Evolutionary conservation across 768 basidiomycete species (phyloP).

Genomic region (Sarcomyxa edulis): DNA sequence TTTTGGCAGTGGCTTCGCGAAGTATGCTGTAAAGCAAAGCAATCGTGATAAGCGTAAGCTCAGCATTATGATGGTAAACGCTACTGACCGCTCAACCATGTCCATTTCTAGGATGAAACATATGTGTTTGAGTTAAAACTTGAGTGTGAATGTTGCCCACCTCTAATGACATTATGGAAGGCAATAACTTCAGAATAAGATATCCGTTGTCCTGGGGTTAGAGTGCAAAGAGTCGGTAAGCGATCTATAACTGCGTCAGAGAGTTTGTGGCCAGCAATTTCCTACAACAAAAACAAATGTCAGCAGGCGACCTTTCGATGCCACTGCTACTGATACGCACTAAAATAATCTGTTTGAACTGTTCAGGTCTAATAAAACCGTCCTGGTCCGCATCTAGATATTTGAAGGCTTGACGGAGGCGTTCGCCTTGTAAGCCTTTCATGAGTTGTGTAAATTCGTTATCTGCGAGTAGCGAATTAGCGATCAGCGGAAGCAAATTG

Average conservation of each 20-base stretch:
- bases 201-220: constrained; percentile 86
- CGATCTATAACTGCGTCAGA: constrained; percentile 91
- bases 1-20: constrained; percentile 83
- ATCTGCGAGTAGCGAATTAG: constrained; percentile 39
- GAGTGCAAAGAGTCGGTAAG: constrained; percentile 85
- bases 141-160: constrained; percentile 31
- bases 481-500: neutral
- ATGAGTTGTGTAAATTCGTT: constrained; percentile 98
- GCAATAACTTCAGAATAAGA: constrained; percentile 95
- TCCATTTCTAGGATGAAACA: constrained; percentile 74
- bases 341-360: constrained; percentile 93
- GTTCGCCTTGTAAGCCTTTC: constrained; percentile 98
- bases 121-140: neutral
- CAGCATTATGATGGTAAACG: neutral
- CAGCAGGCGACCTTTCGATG: neutral
- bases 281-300: constrained; percentile 37
- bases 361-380: constrained; percentile 89
- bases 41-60: constrained; percentile 6
- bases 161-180: constrained; percentile 94
- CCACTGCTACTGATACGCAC: constrained; percentile 38
- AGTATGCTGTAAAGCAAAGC: constrained; percentile 52
- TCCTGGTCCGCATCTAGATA: constrained; percentile 86
- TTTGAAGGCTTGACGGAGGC: constrained; percentile 93
- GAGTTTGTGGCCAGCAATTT: constrained; percentile 95
- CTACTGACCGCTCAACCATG: constrained; percentile 78